Percentiles rank a stretch among this genome's conserved stretches.
These are phyloP conservation scores for Podospora pseudoanserina DNA, from an alignment of 495 filamentous ascomycete genomes.

Conservation along the genomic window DNA sequence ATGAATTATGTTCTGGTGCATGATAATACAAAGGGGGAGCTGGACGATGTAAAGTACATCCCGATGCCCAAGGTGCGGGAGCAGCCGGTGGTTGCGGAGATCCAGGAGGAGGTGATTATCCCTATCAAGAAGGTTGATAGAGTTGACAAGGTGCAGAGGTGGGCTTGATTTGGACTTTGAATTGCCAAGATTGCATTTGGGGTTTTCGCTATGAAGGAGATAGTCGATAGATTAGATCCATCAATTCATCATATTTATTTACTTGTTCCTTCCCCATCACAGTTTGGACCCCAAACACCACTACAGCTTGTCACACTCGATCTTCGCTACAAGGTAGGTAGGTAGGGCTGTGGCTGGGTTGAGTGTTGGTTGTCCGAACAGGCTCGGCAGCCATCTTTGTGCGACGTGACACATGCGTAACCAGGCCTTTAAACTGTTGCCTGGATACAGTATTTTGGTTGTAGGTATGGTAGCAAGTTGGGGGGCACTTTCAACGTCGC, in stretches of 20 bases:
- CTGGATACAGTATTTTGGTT: neutral
- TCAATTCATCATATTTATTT: no score
- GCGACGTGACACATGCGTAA: neutral
- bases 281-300: neutral
- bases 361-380: neutral
- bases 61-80: conserved; percentile 8
- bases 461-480: no score
- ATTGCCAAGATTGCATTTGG: no score
- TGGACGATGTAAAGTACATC: conserved; percentile 21
- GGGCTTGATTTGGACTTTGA: neutral
- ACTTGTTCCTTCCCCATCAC: no score
- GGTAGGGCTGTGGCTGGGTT: conserved; percentile 3
- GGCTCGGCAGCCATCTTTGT: neutral
- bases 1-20: conserved; percentile 19
- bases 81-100: neutral
- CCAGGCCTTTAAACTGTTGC: neutral
- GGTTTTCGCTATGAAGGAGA: no score
- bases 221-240: no score
- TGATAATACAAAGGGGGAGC: conserved; percentile 20
- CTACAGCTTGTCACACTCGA: neutral
- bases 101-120: neutral
- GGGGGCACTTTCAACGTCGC: no score
- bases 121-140: conserved; percentile 3
- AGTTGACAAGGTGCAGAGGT: conserved; percentile 3
- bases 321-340: neutral